These are phyloP conservation scores for Pyrrhoderma lamaoense DNA, from an alignment of 1,284 basidiomycete genomes.

Conservation along the genomic window DNA sequence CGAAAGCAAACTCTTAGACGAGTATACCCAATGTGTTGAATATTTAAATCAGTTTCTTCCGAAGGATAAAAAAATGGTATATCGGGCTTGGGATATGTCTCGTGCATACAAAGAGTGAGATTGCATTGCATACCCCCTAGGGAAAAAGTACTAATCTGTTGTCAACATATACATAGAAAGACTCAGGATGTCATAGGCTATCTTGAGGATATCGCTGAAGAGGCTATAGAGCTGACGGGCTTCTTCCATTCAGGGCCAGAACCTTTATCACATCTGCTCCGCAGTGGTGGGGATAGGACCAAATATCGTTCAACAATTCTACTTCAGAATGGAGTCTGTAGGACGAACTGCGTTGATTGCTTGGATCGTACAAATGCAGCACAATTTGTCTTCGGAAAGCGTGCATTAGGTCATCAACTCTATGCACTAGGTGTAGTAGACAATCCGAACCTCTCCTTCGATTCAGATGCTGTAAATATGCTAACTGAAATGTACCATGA, in stretches of 20 bases:
- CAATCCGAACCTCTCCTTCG: slow-evolving; percentile 81
- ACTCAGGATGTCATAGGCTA: slow-evolving; percentile 95
- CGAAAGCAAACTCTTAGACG: slow-evolving; percentile 88
- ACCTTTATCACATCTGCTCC: slow-evolving; percentile 61
- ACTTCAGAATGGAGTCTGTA: slow-evolving; percentile 86
- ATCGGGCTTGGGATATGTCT: slow-evolving; percentile 96
- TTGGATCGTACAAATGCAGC: slow-evolving; percentile 96
- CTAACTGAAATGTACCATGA: slow-evolving; percentile 99
- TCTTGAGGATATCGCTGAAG: slow-evolving; percentile 92
- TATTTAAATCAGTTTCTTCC: slow-evolving; percentile 97
- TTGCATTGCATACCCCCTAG: background rate
- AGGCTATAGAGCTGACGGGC: slow-evolving; percentile 84
- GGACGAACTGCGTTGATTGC: slow-evolving; percentile 94
- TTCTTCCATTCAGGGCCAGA: slow-evolving; percentile 91
- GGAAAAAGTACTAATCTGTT: background rate
- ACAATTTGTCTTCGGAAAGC: slow-evolving; percentile 96
- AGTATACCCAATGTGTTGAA: slow-evolving; percentile 87
- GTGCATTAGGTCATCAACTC: slow-evolving; percentile 91
- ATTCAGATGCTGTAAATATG: slow-evolving; percentile 95
- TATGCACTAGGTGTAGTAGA: slow-evolving; percentile 89
- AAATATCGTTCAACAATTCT: slow-evolving; percentile 64
- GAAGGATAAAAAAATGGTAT: slow-evolving; percentile 77
- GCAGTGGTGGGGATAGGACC: slow-evolving; percentile 37
- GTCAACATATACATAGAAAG: slow-evolving; percentile 48
- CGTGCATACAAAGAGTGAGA: slow-evolving; percentile 80